Conservation (phyloP, 1,284 basidiomycete genomes). For the Polyporus tsugae region DNA sequence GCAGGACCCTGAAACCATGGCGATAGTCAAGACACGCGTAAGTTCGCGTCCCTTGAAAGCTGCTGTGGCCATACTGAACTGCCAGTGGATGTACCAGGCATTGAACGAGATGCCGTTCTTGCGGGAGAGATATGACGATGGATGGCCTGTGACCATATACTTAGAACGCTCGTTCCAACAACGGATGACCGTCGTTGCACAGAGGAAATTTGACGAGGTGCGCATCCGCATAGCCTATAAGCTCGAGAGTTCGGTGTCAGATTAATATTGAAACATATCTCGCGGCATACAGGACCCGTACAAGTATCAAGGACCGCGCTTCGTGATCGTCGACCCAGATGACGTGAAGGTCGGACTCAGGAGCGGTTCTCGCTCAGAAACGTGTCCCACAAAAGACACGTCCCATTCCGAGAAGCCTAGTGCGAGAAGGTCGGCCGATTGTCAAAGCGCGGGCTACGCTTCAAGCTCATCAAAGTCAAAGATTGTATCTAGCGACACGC, state of each 20-base stretch:
- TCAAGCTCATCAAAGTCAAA: no score
- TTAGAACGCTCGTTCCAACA: slow-evolving; percentile 5
- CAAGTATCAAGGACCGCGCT: neutral
- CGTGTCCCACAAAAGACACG: neutral
- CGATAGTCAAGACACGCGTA: neutral
- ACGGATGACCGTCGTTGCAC: neutral
- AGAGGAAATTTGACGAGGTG: neutral
- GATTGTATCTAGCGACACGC: no score
- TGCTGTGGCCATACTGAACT: no score
- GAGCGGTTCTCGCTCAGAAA: neutral
- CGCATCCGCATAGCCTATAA: neutral
- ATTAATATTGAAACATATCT: neutral
- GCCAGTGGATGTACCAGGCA: neutral
- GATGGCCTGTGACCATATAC: slow-evolving; percentile 14
- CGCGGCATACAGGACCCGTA: neutral
- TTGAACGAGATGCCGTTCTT: slow-evolving; percentile 10
- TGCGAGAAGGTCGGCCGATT: neutral
- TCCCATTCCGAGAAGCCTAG: neutral
- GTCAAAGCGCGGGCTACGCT: neutral
- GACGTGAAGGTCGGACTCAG: neutral
- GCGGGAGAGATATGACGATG: neutral
- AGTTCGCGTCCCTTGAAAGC: neutral
- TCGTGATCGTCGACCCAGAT: neutral
- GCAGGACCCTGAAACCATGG: slow-evolving; percentile 9
- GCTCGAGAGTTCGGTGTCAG: no score